Evolutionary conservation across 345 rosid genomes (phyloP), one percentile per base, ranked within the genome.

Genomic region (Salix brachista): DNA sequence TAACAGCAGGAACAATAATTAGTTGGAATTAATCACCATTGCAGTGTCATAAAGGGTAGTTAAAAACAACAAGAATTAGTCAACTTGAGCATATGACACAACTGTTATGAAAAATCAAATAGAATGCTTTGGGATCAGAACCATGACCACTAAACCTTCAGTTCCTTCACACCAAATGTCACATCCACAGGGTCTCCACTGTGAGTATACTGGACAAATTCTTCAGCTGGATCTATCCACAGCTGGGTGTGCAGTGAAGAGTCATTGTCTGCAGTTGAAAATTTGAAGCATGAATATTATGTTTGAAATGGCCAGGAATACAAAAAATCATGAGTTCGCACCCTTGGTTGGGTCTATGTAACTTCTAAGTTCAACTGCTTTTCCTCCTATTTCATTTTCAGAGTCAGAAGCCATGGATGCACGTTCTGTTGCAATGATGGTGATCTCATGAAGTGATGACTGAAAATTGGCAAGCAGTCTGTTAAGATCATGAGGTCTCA

Each of bases 191-290:
- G 95, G 80, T 90, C 90, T 79, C 99, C 94, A 36, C 62, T 77
- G 84, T 93, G 97, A 81, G 83, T 81, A 78, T 96, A 96, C 73
- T 86, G 96, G 78, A 91, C 84, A 91, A 93, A 96, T 82, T 93
- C 99, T 84, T 93, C 97, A 1, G 83, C 80, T 67, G 99, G 98
- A 87, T 96, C 99, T 78, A 96, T 93, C 99, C 98, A 93, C 50
- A 93, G 88, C 82, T 92, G 97, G 78, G 97, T 90, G 84, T 96
- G 91, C 54, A 96, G 80, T 48, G 88, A 85, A 52, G 93, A 86
- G 80, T 91, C 97, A 52, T 87, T 91, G 44, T 96, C 97, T 96
- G 90, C 85, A 75, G 44, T 77, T 67, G 48, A 80, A 56, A 70
- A 69, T 26, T 18, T 41, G 56, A 81, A 82, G 23, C 69, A 61